Base-by-base conservation (phyloP, 129 eudicot species). In the sunflower (Helianthus annuus) region DNA sequence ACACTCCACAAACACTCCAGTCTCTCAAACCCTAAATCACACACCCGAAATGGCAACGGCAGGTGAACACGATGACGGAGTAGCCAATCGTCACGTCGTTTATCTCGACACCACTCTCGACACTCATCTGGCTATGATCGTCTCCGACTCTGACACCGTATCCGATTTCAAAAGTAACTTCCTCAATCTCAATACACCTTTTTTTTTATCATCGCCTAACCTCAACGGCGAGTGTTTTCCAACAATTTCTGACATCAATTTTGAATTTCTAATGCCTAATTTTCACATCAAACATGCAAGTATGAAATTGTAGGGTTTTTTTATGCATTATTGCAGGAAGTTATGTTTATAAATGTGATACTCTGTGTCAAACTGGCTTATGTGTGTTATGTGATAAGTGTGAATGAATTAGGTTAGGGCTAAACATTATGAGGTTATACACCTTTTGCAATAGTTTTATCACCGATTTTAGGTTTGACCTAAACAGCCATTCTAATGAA, bases 31-130 rank as follows among this genome's bases (percentile, higher is more conserved):
- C 76, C 63, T 76, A 38, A 53, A 32, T 32, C 5, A 45, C 8
- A 15, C n/a, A 13, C 72, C 19, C 7, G 34, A 42, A n/a, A 70
- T 78, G 82, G 71, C 72, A 60, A 57, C 70, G 17, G 74, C 48
- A 40, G 2, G 42, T 4, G 74, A 52, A 40, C 53, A 63, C 36
- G 77, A 42, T 27, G 80, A 34, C 45, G 58, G n/a, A 32, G 36
- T 45, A 7, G 2, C 57, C 15, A 46, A 65, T 44, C 74, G 76
- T n/a, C 68, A 64, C 32, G 58, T 90, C 3, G 86, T 93, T 7
- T 93, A 81, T 81, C 45, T 93, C 29, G 97, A 90, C 76, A 93
- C 98, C 7, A 90, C 64, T 48, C 84, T 93, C 70, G 86, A 82
- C 46, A 89, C 98, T 22, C 92, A 79, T 80, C 38, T 93, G 16